These are phyloP conservation scores for Luffa aegyptiaca DNA, from an alignment of 306 rosid genomes.

Conservation along the genomic window DNA sequence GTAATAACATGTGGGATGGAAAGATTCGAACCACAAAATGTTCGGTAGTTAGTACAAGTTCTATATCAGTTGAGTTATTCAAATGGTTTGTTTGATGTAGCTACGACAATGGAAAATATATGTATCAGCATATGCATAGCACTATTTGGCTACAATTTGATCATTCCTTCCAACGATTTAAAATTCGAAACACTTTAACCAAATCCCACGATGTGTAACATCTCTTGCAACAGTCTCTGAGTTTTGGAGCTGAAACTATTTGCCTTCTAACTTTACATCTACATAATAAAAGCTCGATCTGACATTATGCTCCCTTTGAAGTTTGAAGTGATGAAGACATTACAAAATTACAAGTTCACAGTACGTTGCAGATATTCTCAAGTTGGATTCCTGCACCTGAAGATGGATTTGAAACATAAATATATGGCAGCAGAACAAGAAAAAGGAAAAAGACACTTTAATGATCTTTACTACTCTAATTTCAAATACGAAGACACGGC, in stretches of 20 bases:
- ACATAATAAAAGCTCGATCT: neutral
- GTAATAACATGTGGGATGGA: no score
- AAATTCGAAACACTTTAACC: neutral
- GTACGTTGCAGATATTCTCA: neutral
- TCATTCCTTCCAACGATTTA: neutral
- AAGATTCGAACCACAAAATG: no score
- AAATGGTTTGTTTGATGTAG: no score
- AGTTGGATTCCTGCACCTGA: neutral
- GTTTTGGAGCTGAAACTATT: neutral
- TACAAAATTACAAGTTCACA: neutral
- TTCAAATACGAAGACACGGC: neutral
- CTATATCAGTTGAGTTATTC: no score
- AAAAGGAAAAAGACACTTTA: no score
- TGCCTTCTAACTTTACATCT: neutral
- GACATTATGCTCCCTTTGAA: neutral
- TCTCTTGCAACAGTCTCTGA: neutral
- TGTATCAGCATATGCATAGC: neutral
- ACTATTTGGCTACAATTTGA: neutral
- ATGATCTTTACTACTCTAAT: neutral
- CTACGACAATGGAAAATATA: no score
- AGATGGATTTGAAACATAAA: no score
- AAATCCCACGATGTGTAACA: neutral
- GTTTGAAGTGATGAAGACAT: neutral
- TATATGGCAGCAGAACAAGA: no score
- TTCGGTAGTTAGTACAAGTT: no score